Conservation (phyloP, 23 red algal genomes). For the Cyanidioschyzon merolae region DNA sequence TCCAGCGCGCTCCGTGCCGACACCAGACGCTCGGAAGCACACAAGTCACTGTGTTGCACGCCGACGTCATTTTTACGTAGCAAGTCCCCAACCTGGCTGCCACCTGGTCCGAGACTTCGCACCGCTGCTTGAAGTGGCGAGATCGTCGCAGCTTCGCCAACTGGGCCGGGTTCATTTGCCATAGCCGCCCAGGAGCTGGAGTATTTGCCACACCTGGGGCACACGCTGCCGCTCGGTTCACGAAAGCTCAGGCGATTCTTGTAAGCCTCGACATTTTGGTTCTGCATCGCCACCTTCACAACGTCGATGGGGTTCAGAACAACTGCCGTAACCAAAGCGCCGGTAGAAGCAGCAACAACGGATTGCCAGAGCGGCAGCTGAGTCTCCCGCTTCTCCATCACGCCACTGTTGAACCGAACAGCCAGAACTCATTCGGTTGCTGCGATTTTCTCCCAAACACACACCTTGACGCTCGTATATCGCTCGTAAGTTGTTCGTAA, state of each 20-base stretch:
- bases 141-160: too few species aligned
- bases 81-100: neutral
- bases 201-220: neutral
- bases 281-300: constrained; percentile 69
- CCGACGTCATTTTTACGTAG: neutral
- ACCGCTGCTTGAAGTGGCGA: neutral
- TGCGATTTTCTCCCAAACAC: too few species aligned
- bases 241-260: neutral
- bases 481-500: too few species aligned
- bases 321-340: constrained; percentile 58
- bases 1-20: constrained; percentile 12
- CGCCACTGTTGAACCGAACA: too few species aligned
- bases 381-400: neutral
- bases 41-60: neutral
- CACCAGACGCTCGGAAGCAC: neutral
- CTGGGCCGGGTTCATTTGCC: neutral
- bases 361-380: constrained; percentile 10
- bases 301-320: constrained; percentile 91
- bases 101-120: too few species aligned
- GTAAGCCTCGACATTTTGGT: constrained; percentile 20
- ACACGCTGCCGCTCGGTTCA: neutral
- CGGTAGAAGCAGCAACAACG: constrained; percentile 41
- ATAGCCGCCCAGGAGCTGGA: constrained; percentile 1
- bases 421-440: too few species aligned
- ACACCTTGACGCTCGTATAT: too few species aligned